Percentiles rank a stretch among this genome's conserved stretches.
Conservation (phyloP, 2,329 filamentous ascomycete species). For the Fusarium bulbicola region DNA sequence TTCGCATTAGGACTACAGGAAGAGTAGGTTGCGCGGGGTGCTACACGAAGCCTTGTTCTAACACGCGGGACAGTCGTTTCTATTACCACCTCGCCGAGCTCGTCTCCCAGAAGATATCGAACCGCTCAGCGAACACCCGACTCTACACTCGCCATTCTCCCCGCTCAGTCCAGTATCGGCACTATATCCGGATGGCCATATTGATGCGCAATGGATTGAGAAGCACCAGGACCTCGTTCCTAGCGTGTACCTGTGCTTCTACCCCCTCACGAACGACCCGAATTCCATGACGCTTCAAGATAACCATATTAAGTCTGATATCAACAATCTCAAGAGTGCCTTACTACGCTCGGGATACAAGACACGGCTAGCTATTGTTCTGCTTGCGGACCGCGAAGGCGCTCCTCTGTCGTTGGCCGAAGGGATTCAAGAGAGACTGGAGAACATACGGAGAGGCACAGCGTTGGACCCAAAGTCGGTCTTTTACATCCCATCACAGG, state of each 20-base stretch:
- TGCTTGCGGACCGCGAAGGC: slow-evolving; percentile 46
- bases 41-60: slow-evolving; percentile 39
- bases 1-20: slow-evolving; percentile 77
- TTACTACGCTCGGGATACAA: slow-evolving; percentile 78
- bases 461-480: slow-evolving; percentile 85
- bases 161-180: slow-evolving; percentile 84
- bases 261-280: slow-evolving; percentile 76
- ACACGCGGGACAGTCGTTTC: slow-evolving; percentile 56
- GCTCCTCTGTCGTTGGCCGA: slow-evolving; percentile 65
- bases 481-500: slow-evolving; percentile 82
- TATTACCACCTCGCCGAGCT: slow-evolving; percentile 67
- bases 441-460: slow-evolving; percentile 80
- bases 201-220: slow-evolving; percentile 82
- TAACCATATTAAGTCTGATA: slow-evolving; percentile 87
- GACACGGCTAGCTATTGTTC: slow-evolving; percentile 77
- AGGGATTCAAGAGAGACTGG: slow-evolving; percentile 73
- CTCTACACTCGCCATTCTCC: slow-evolving; percentile 91
- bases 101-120: slow-evolving; percentile 62
- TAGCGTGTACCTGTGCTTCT: slow-evolving; percentile 82
- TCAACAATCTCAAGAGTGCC: slow-evolving; percentile 77
- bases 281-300: slow-evolving; percentile 82
- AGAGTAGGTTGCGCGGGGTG: slow-evolving; percentile 69
- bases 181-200: slow-evolving; percentile 88
- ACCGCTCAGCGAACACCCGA: slow-evolving; percentile 56
- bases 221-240: slow-evolving; percentile 91